Evolutionary conservation across 1,284 basidiomycete genomes (phyloP).

Genomic region (Papiliotrema fonsecae): DNA sequence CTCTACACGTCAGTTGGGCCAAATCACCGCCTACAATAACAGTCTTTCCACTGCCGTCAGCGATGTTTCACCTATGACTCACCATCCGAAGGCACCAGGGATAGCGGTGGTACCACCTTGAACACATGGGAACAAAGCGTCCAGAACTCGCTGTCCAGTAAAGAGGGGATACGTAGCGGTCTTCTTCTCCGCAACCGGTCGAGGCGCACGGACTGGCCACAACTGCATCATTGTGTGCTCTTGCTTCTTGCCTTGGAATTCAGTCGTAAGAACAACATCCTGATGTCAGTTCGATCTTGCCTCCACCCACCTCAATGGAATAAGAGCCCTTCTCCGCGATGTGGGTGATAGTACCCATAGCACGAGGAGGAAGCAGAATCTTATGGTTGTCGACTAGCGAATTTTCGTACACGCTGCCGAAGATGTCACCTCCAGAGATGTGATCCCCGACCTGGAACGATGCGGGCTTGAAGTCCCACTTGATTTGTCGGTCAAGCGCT

Average conservation of each 20-base stretch:
- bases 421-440: constrained; percentile 94
- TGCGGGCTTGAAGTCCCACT: constrained; percentile 95
- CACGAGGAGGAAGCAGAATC: constrained; percentile 90
- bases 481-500: constrained; percentile 77
- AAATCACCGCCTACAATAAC: constrained; percentile 66
- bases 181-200: constrained; percentile 90
- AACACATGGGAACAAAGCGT: constrained; percentile 97
- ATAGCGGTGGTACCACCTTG: constrained; percentile 99
- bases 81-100: constrained; percentile 96
- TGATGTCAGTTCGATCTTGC: constrained; percentile 38
- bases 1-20: constrained; percentile 13
- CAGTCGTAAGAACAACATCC: constrained; percentile 95
- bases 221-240: constrained; percentile 95
- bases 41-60: constrained; percentile 65
- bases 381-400: constrained; percentile 95
- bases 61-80: constrained; percentile 10
- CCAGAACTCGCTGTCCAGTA: constrained; percentile 95
- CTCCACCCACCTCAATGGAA: constrained; percentile 66
- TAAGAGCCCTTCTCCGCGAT: constrained; percentile 95
- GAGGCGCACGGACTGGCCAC: constrained; percentile 97
- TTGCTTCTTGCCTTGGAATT: constrained; percentile 92
- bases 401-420: constrained; percentile 94
- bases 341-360: constrained; percentile 89
- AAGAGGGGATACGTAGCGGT: constrained; percentile 88
- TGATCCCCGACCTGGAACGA: constrained; percentile 89